phyloP scores from a whole-genome alignment of 768 basidiomycete species.

The Clitopilus hobsonii region DNA sequence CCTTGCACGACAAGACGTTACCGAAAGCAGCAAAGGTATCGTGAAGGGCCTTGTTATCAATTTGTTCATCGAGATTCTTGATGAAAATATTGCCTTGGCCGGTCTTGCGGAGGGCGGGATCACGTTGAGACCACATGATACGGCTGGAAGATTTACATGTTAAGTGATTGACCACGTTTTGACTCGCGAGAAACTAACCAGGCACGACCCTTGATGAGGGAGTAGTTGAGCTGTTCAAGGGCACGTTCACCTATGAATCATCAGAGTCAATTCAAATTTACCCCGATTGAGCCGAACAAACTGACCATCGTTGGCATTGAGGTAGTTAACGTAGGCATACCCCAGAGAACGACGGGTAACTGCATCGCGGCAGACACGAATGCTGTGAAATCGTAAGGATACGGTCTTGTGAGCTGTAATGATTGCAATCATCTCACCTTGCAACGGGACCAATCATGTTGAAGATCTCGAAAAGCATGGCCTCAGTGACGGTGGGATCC shows the following conservation, averaged over 20 bases:
- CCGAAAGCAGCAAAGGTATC: slow-evolving; percentile 99
- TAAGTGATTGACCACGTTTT: slow-evolving; percentile 8
- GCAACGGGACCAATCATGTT: slow-evolving; percentile 99
- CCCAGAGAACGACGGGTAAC: slow-evolving; percentile 99
- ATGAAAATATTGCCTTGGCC: slow-evolving; percentile 99
- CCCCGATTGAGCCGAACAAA: slow-evolving; percentile 6
- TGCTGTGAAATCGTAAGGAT: slow-evolving; percentile 40
- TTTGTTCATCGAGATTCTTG: slow-evolving; percentile 95
- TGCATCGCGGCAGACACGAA: slow-evolving; percentile 99
- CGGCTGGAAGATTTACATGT: slow-evolving; percentile 50
- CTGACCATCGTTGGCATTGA: slow-evolving; percentile 89
- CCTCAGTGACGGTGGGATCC: slow-evolving; percentile 96
- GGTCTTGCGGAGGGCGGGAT: slow-evolving; percentile 98
- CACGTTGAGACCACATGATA: slow-evolving; percentile 99
- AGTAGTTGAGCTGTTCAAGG: slow-evolving; percentile 98
- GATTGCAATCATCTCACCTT: slow-evolving; percentile 50
- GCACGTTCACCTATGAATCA: slow-evolving; percentile 80
- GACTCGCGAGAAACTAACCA: slow-evolving; percentile 53
- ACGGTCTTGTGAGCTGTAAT: neutral
- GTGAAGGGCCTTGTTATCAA: slow-evolving; percentile 99
- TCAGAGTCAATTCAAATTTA: slow-evolving; percentile 7
- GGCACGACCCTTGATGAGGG: slow-evolving; percentile 95
- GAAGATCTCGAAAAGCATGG: slow-evolving; percentile 99
- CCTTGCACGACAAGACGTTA: slow-evolving; percentile 98
- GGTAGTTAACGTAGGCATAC: slow-evolving; percentile 99